Percentiles rank a stretch among this genome's conserved stretches.
Conservation (phyloP, 2,329 filamentous ascomycete genomes). For the Colletotrichum liriopes region DNA sequence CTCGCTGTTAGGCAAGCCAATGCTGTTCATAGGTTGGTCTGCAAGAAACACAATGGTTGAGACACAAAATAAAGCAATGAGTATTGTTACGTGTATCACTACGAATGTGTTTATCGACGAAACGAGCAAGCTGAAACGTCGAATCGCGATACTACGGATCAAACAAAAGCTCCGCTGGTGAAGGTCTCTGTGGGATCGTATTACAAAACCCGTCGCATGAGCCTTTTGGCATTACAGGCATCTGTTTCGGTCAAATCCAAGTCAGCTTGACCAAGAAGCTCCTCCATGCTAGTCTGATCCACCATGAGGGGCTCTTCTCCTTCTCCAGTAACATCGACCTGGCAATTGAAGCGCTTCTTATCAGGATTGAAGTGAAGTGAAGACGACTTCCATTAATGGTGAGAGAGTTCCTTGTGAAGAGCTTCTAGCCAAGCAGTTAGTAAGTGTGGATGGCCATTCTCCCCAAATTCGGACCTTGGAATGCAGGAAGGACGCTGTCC, state of each 20-base stretch:
- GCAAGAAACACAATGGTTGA: no score
- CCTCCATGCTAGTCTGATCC: constrained; percentile 47
- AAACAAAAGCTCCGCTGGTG: constrained; percentile 48
- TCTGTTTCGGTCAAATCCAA: constrained; percentile 48
- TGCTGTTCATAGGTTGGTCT: neutral
- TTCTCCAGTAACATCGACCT: constrained; percentile 46
- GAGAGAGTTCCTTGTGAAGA: constrained; percentile 44
- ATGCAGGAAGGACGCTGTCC: constrained; percentile 50
- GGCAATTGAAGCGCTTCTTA: constrained; percentile 47
- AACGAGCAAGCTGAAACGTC: neutral
- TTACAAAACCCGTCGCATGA: constrained; percentile 51
- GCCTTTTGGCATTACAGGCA: constrained; percentile 45
- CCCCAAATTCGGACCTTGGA: constrained; percentile 40
- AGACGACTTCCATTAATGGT: constrained; percentile 47
- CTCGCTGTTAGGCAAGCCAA: neutral
- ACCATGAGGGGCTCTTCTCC: constrained; percentile 46
- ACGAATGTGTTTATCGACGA: neutral
- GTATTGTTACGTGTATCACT: neutral
- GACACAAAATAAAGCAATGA: no score
- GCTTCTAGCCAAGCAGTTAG: constrained; percentile 45
- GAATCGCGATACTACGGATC: constrained; percentile 50
- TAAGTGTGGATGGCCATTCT: constrained; percentile 47
- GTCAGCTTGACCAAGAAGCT: constrained; percentile 46
- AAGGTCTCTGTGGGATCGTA: constrained; percentile 51
- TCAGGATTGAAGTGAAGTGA: constrained; percentile 49